phyloP scores from a whole-genome alignment of 192 early-diverging fungal species.

The Linnemannia zychae region DNA sequence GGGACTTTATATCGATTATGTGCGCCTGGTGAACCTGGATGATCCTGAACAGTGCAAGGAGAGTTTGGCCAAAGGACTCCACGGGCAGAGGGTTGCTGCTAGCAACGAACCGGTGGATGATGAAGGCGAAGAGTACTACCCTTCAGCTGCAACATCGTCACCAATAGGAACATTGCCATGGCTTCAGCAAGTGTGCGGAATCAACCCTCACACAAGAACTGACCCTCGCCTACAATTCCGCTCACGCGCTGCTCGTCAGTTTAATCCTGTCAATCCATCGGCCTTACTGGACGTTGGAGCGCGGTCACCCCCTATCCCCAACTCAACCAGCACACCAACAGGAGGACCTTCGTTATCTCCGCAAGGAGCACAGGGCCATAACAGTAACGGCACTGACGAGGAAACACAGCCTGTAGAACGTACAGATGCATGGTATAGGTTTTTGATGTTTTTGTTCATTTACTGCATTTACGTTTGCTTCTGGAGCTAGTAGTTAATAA shows the following conservation, averaged over 20 bases:
- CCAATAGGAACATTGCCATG: background rate
- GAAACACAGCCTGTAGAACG: background rate
- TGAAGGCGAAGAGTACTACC: conserved; percentile 48
- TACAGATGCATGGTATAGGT: conserved; percentile 24
- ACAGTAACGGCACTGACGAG: background rate
- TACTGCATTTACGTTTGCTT: conserved; percentile 38
- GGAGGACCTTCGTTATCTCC: background rate
- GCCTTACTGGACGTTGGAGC: conserved; percentile 20
- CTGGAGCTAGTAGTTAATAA: background rate
- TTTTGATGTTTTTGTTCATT: conserved; percentile 24
- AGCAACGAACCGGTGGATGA: conserved; percentile 38
- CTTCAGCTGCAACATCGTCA: background rate
- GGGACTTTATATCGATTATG: conserved; percentile 45
- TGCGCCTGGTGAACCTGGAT: conserved; percentile 38
- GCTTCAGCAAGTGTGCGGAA: conserved; percentile 17
- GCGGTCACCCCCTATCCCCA: background rate
- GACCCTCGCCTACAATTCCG: conserved; percentile 4
- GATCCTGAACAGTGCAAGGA: conserved; percentile 30
- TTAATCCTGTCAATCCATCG: conserved; percentile 10
- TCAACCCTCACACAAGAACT: background rate
- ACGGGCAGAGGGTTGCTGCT: background rate
- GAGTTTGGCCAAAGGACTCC: background rate
- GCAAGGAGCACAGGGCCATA: background rate
- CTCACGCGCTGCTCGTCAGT: conserved; percentile 25
- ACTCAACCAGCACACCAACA: background rate